Evolutionary conservation across 805 yeast species (phyloP).

Genomic region (Hanseniaspora meyeri): DNA sequence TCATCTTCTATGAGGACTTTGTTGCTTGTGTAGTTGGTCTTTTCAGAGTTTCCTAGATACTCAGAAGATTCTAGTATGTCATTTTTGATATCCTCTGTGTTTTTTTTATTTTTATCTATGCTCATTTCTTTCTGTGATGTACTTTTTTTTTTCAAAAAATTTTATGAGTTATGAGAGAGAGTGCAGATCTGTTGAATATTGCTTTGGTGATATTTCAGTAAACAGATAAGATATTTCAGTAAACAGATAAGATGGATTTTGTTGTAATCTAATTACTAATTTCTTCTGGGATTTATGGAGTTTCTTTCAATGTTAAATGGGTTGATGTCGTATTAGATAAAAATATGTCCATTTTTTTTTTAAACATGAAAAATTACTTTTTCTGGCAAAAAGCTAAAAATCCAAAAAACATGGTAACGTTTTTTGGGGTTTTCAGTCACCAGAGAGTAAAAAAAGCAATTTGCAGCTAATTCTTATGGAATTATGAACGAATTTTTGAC

Average conservation of each 20-base stretch:
- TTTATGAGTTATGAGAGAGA: no score
- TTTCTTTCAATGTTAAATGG: no score
- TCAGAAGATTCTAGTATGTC: slow-evolving; percentile 4
- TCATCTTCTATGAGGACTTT: slow-evolving; percentile 10
- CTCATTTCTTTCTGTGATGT: background rate
- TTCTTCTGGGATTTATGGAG: no score
- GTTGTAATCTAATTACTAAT: no score
- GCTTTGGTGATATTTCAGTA: no score
- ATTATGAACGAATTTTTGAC: background rate
- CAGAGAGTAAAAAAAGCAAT: background rate
- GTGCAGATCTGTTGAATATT: no score
- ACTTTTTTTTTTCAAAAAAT: no score
- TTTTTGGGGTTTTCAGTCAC: background rate
- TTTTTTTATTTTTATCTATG: background rate
- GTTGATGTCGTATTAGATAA: no score
- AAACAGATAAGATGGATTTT: no score
- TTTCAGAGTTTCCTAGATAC: slow-evolving; percentile 11
- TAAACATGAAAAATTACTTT: background rate
- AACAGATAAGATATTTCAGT: no score
- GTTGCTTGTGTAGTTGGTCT: background rate
- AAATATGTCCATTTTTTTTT: background rate
- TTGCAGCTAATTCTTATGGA: background rate
- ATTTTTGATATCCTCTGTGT: background rate
- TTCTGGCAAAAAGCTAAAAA: background rate
- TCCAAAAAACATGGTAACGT: background rate